Conservation (phyloP, 768 basidiomycete species). For the Termitomyces sp. region DNA sequence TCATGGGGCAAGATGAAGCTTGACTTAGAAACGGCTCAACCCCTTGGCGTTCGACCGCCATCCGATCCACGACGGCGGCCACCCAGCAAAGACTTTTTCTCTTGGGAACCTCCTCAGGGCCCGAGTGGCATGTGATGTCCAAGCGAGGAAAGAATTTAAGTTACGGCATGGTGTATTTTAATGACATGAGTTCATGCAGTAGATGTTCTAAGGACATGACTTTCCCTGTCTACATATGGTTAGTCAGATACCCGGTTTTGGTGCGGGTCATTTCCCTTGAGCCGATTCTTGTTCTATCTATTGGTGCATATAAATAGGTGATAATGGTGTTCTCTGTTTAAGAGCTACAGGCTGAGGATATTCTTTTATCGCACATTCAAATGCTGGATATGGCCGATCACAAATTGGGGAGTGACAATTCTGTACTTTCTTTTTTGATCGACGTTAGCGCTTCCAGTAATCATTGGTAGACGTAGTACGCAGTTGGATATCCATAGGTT, state of each 20-base stretch:
- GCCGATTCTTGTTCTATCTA: neutral
- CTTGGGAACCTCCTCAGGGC: slow-evolving; percentile 5
- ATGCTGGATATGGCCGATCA: neutral
- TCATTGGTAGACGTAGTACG: neutral
- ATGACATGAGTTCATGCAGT: slow-evolving; percentile 7
- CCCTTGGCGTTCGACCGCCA: neutral
- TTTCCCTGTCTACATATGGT: neutral
- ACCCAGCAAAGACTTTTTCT: slow-evolving; percentile 1
- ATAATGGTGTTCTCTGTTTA: neutral
- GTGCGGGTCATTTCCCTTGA: neutral
- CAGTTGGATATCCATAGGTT: too few species aligned
- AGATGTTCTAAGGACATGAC: neutral
- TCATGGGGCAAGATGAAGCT: slow-evolving; percentile 3
- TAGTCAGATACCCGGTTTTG: neutral
- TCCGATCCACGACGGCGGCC: slow-evolving; percentile 13
- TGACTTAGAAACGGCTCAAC: neutral
- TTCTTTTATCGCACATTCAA: neutral
- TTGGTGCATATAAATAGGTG: neutral
- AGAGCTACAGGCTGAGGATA: neutral
- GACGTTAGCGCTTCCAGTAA: too few species aligned
- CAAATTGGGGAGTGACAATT: neutral
- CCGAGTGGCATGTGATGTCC: neutral
- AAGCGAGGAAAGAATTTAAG: neutral
- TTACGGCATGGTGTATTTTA: slow-evolving; percentile 6
- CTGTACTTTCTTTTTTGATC: neutral